Evolutionary conservation across 2,329 filamentous ascomycete species (phyloP).

Genomic region (Fusarium stilboides): DNA sequence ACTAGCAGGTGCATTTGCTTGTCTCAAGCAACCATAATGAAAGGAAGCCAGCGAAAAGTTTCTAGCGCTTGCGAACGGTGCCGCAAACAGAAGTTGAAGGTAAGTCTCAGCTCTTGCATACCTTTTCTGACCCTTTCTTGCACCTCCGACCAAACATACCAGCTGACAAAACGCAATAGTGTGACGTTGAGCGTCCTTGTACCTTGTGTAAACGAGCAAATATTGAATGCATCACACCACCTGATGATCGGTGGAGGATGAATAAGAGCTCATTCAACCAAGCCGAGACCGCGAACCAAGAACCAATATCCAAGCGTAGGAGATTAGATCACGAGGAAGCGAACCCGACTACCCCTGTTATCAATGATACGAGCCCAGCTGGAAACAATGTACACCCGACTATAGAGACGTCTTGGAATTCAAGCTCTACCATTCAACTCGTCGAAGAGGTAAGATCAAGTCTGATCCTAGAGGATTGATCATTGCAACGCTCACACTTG

Average conservation of each 20-base stretch:
- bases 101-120: neutral
- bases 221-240: conserved; percentile 37
- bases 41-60: neutral
- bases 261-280: neutral
- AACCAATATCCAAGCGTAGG: neutral
- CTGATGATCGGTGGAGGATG: conserved; percentile 7
- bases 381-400: neutral
- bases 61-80: conserved; percentile 21
- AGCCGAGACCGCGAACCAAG: neutral
- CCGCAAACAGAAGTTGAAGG: conserved; percentile 27
- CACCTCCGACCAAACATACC: neutral
- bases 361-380: neutral
- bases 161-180: conserved; percentile 13
- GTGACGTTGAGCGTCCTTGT: conserved; percentile 50
- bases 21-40: neutral
- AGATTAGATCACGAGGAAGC: neutral
- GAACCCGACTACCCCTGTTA: neutral
- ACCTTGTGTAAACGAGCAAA: conserved; percentile 50
- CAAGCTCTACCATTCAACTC: conserved; percentile 25
- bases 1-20: too few relatives aligned
- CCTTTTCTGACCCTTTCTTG: neutral
- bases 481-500: neutral
- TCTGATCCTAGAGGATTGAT: neutral
- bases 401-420: conserved; percentile 6
- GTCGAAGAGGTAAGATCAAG: conserved; percentile 17